Evolutionary conservation across 805 yeast species (phyloP), one percentile per base, ranked within the genome.

Genomic region (Monosporozyma yasuniensis): DNA sequence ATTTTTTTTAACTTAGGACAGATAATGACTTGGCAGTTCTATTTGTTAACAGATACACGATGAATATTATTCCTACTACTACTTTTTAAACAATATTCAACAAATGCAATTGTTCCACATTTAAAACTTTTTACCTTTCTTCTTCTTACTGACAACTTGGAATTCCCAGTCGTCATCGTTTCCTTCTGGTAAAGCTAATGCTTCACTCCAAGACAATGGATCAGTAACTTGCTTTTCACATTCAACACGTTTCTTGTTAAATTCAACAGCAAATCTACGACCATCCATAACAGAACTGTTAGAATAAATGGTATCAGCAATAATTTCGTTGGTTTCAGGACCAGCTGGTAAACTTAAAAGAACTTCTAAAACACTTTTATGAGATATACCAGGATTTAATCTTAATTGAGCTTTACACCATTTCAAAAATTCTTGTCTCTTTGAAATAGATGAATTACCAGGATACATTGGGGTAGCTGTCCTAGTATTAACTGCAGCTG

Each of bases 271-370:
- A 72, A 90, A 91, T 56, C 96, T 76, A 63, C 96, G 81, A 22
- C 98, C 98, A 65, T 93, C 96, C 85, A 91, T 82, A 1, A 90
- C 84, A 2, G 90, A 78, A 39, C 95, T 84, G 52, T 88, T 85
- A 23, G 93, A 81, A 70, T 88, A 89, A 51, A 91, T 81, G 11
- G 96, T 87, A 61, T 91, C 99, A 1, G 96, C 84, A 62, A 91
- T 89, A 64, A 91, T 86, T 64, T 83, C 96, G 46, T 76, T 73
- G 0, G 95, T 80, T 57, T 88, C 96, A 6, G 74, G 58, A 38
- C 81, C 78, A n/a, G 77, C 68, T 34, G 97, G 96, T 54, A 91
- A 76, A 53, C 88, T 82, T 54, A 90, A 71, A 59, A 93, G 76
- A 62, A 93, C 82, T 50, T 84, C 82, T 46, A 91, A 72, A 41